phyloP scores from a whole-genome alignment of 352 stramenopile genomes.

The Phytophthora pistaciae region DNA sequence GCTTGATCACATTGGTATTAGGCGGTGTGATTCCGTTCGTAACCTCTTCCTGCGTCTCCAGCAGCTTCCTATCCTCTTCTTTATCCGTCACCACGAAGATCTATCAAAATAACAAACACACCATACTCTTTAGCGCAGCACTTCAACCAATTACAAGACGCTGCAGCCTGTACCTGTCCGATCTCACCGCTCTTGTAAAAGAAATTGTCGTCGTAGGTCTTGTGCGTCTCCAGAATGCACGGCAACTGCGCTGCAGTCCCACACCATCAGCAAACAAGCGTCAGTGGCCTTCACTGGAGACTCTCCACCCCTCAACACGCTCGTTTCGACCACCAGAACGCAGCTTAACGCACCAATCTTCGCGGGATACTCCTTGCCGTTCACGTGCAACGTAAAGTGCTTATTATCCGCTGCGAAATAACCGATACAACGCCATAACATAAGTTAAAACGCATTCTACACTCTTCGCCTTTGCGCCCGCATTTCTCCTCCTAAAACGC shows the following conservation, averaged over 20 bases:
- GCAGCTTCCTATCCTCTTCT: slow-evolving; percentile 68
- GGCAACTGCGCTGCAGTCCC: slow-evolving; percentile 74
- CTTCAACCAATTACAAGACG: not conserved
- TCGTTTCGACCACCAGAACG: not conserved
- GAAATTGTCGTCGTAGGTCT: slow-evolving; percentile 91
- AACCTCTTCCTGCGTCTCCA: slow-evolving; percentile 77
- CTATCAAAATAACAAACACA: slow-evolving; percentile 31
- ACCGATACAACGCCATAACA: not conserved
- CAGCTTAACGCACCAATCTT: slow-evolving; percentile 71
- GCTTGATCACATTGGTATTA: slow-evolving; percentile 90
- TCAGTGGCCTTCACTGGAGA: not conserved
- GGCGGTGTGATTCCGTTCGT: slow-evolving; percentile 80
- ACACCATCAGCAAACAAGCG: slow-evolving; percentile 6
- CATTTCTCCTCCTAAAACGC: slow-evolving; percentile 25
- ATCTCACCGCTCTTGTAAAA: slow-evolving; percentile 92
- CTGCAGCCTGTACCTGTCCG: slow-evolving; percentile 56
- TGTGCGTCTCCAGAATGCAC: slow-evolving; percentile 89
- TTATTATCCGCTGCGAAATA: slow-evolving; percentile 81
- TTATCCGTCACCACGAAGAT: slow-evolving; percentile 88
- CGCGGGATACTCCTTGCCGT: slow-evolving; percentile 78
- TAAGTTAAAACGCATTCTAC: slow-evolving; percentile 9
- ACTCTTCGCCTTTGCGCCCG: not conserved
- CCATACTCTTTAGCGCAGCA: not conserved
- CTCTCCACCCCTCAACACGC: not conserved
- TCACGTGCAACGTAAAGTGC: slow-evolving; percentile 83